Percentiles rank a stretch among this genome's conserved stretches.
phyloP scores from a whole-genome alignment of 352 stramenopile species.

The Pythium pyrilobum region DNA sequence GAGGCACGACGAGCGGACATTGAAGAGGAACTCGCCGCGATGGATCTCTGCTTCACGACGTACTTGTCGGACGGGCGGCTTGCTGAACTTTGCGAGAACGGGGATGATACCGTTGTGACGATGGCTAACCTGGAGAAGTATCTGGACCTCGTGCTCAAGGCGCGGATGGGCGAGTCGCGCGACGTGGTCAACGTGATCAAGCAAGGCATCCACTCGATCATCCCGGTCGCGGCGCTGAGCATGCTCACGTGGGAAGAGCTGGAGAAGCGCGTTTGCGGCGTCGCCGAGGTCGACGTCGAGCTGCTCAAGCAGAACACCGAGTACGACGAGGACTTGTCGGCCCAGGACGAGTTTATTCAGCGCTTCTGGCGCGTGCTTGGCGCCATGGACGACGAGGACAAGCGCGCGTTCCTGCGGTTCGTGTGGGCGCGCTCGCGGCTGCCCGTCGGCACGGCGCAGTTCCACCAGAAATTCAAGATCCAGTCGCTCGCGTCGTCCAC shows the following conservation, averaged over 20 bases:
- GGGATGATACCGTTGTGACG: slow-evolving; percentile 32
- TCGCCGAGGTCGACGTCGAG: slow-evolving; percentile 65
- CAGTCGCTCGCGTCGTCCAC: slow-evolving; percentile 40
- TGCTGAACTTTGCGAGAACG: slow-evolving; percentile 37
- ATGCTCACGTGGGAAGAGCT: slow-evolving; percentile 68
- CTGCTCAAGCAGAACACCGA: slow-evolving; percentile 74
- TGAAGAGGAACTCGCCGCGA: slow-evolving; percentile 44
- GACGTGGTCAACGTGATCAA: slow-evolving; percentile 68
- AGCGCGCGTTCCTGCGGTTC: slow-evolving; percentile 72
- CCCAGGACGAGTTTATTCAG: slow-evolving; percentile 61
- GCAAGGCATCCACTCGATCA: slow-evolving; percentile 67
- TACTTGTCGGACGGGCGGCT: slow-evolving; percentile 54
- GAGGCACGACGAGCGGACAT: slow-evolving; percentile 10
- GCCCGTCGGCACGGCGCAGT: slow-evolving; percentile 50
- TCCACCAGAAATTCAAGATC: slow-evolving; percentile 87
- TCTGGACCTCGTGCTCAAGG: slow-evolving; percentile 31
- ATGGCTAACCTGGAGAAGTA: slow-evolving; percentile 48
- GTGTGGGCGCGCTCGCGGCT: slow-evolving; percentile 76
- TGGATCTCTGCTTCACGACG: slow-evolving; percentile 77
- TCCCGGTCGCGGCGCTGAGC: slow-evolving; percentile 51
- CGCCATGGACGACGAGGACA: slow-evolving; percentile 55
- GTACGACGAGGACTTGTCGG: slow-evolving; percentile 73
- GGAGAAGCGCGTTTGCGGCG: slow-evolving; percentile 65
- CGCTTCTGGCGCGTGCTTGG: slow-evolving; percentile 75
- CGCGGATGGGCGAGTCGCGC: slow-evolving; percentile 33